phyloP scores from a whole-genome alignment of 129 eudicot genomes.

The Flaveria ramosissima region DNA sequence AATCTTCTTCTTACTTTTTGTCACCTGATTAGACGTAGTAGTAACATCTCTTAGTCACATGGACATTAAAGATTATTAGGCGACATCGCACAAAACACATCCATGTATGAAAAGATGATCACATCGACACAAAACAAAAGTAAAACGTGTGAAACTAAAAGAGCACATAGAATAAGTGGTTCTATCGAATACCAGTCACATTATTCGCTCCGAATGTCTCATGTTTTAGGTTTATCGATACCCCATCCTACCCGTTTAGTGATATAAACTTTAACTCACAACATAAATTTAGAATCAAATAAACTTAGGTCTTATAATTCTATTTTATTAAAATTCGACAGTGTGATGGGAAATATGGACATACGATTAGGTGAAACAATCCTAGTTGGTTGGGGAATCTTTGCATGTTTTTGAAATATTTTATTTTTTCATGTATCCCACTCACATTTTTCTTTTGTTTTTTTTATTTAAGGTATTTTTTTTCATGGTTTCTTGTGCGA shows the following conservation, averaged over 20 bases:
- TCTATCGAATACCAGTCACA: no score
- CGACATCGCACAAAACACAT: no score
- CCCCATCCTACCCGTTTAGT: no score
- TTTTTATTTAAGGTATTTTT: not conserved
- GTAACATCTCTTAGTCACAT: not conserved
- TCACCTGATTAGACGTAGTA: not conserved
- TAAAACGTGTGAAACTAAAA: no score
- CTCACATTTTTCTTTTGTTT: slow-evolving; percentile 22
- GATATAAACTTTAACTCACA: no score
- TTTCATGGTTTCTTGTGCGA: slow-evolving; percentile 19
- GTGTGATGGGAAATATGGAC: slow-evolving; percentile 14
- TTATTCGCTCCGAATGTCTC: no score
- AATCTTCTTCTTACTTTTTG: not conserved
- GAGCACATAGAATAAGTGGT: no score
- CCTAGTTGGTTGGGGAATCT: slow-evolving; percentile 42
- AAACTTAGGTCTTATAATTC: not conserved
- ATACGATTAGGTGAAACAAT: slow-evolving; percentile 28
- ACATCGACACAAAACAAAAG: no score
- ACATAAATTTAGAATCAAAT: not conserved
- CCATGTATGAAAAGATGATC: no score
- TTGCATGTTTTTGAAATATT: slow-evolving; percentile 32
- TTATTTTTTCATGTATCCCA: slow-evolving; percentile 22
- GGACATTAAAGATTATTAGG: not conserved
- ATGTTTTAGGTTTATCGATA: no score
- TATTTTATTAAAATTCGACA: not conserved